Conservation (phyloP, 495 filamentous ascomycete genomes). For the Choiromyces venosus region DNA sequence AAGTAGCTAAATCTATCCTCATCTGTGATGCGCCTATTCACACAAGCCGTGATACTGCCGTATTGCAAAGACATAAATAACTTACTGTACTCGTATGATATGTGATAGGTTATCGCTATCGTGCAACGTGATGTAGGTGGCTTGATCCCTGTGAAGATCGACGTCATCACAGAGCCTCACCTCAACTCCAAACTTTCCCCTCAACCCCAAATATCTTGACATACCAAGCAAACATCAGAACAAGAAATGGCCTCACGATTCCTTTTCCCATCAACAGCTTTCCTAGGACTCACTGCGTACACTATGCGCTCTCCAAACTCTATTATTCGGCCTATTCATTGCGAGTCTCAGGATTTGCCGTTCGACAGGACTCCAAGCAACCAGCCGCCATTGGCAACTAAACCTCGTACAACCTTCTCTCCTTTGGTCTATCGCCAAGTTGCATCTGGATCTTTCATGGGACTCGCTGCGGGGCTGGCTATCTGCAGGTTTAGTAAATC, state of each 20-base stretch:
- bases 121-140: background rate
- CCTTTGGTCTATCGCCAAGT: constrained; percentile 36
- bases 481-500: constrained; percentile 39
- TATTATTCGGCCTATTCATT: background rate
- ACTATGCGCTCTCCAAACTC: constrained; percentile 3
- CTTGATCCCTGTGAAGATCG: constrained; percentile 13
- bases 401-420: constrained; percentile 23
- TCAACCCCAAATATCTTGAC: constrained; percentile 9
- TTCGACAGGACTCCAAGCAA: background rate
- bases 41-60: background rate
- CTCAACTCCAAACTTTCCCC: constrained; percentile 9
- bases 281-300: constrained; percentile 29
- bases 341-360: background rate
- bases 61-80: background rate
- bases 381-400: background rate
- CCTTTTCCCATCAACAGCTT: constrained; percentile 24
- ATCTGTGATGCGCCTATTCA: background rate
- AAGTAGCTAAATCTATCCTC: background rate
- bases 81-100: background rate
- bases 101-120: background rate
- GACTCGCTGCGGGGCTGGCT: constrained; percentile 29
- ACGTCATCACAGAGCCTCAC: constrained; percentile 20
- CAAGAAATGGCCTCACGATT: constrained; percentile 23
- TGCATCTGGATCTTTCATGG: constrained; percentile 38
- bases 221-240: constrained; percentile 7